phyloP scores from a whole-genome alignment of 345 rosid species.

The Geranium brycei region DNA sequence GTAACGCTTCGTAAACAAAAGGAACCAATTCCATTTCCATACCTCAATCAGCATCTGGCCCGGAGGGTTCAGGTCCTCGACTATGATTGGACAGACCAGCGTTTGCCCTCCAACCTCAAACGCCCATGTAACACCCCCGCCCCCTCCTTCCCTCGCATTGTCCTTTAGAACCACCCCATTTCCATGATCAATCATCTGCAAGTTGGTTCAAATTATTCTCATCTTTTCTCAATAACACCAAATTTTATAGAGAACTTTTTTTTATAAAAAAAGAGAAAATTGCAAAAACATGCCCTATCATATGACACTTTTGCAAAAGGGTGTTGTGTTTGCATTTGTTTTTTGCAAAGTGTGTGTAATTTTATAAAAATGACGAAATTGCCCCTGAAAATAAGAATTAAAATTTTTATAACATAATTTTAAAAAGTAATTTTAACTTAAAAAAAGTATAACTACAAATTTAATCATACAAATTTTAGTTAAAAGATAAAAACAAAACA shows the following conservation, averaged over 20 bases:
- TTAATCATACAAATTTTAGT: no score
- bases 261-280: background rate
- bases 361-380: no score
- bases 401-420: no score
- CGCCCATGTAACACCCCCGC: slow-evolving; percentile 98
- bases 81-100: slow-evolving; percentile 71
- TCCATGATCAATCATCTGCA: slow-evolving; percentile 48
- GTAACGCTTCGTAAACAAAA: background rate
- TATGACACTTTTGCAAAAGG: no score
- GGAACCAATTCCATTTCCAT: slow-evolving; percentile 3
- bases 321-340: no score
- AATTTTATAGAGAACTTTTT: background rate
- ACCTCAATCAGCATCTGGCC: slow-evolving; percentile 93
- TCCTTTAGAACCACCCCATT: slow-evolving; percentile 37
- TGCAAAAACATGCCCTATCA: background rate
- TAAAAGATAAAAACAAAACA: no score
- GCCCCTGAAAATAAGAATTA: no score
- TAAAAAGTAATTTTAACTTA: no score
- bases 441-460: no score
- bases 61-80: slow-evolving; percentile 83
- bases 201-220: slow-evolving; percentile 4
- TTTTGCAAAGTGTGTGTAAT: no score
- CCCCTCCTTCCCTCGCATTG: slow-evolving; percentile 64
- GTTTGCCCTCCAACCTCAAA: slow-evolving; percentile 81
- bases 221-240: slow-evolving; percentile 5